These are phyloP conservation scores for Suhomyces emberorum DNA, from an alignment of 805 yeast genomes.

Conservation along the genomic window DNA sequence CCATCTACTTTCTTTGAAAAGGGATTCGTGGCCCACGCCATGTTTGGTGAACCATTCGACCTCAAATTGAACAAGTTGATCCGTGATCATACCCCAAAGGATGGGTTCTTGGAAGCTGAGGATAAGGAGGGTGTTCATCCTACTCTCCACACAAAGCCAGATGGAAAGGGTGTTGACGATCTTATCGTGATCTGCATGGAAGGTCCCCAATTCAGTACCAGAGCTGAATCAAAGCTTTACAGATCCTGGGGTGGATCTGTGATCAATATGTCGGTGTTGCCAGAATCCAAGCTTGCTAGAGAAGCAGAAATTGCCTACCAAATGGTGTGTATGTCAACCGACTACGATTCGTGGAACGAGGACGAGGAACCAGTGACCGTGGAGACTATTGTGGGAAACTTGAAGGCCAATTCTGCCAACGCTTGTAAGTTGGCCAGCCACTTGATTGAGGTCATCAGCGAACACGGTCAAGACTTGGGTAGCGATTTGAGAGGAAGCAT, in stretches of 20 bases:
- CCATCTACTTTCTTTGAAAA: conserved; percentile 83
- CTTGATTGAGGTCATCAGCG: conserved; percentile 64
- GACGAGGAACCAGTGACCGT: conserved; percentile 95
- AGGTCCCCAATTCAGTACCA: conserved; percentile 96
- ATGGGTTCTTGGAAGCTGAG: conserved; percentile 53
- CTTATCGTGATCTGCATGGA: conserved; percentile 94
- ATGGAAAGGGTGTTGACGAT: conserved; percentile 62
- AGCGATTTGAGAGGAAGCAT: conserved; percentile 69
- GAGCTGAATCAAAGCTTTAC: conserved; percentile 93
- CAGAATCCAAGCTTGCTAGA: conserved; percentile 95
- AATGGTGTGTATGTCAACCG: conserved; percentile 99
- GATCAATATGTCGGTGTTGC: conserved; percentile 94
- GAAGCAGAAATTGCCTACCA: conserved; percentile 97
- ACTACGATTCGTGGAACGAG: conserved; percentile 98
- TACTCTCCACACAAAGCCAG: conserved; percentile 58
- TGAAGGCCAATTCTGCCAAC: conserved; percentile 81
- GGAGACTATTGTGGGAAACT: conserved; percentile 91
- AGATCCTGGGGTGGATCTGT: conserved; percentile 88
- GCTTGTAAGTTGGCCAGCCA: conserved; percentile 76
- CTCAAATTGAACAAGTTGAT: conserved; percentile 64
- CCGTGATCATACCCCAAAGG: conserved; percentile 42
- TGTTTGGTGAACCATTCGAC: conserved; percentile 97
- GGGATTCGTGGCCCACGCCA: conserved; percentile 96
- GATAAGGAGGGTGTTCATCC: conserved; percentile 36
- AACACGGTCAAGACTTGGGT: conserved; percentile 57